A percentile compares a stretch with the other conserved stretches of the same genome.
These are phyloP conservation scores for Ogataea wickerhamii DNA, from an alignment of 805 yeast species.

Conservation along the genomic window DNA sequence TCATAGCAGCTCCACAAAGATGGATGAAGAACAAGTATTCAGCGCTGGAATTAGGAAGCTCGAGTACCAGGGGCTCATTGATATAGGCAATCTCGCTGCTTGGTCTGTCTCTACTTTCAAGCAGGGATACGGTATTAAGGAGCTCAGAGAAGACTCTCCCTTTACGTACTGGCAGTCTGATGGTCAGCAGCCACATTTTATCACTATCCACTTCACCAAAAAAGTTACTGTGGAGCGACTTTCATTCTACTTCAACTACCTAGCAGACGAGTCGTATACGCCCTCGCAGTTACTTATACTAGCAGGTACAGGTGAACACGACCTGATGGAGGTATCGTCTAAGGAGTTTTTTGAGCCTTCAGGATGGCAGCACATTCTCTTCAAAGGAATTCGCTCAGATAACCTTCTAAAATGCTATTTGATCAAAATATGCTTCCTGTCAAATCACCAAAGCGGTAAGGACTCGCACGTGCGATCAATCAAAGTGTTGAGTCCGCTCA, in stretches of 20 bases:
- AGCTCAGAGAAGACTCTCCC: conserved; percentile 70
- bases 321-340: conserved; percentile 61
- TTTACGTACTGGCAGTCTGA: conserved; percentile 91
- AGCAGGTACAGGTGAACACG: conserved; percentile 81
- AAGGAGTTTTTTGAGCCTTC: conserved; percentile 59
- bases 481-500: conserved; percentile 48
- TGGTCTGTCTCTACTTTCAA: conserved; percentile 83
- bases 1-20: conserved; percentile 10
- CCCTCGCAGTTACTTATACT: conserved; percentile 64
- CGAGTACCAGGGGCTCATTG: conserved; percentile 59
- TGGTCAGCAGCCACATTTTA: conserved; percentile 81
- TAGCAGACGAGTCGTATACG: conserved; percentile 86
- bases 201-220: conserved; percentile 78
- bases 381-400: conserved; percentile 51
- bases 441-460: conserved; percentile 93
- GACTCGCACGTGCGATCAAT: conserved; percentile 87
- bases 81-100: conserved; percentile 74
- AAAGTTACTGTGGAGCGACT: conserved; percentile 65
- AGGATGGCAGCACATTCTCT: conserved; percentile 73
- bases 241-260: conserved; percentile 66
- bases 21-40: conserved; percentile 20
- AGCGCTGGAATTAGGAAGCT: conserved; percentile 48
- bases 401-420: conserved; percentile 64
- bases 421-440: conserved; percentile 55
- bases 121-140: conserved; percentile 66